Evolutionary conservation across 2,329 filamentous ascomycete genomes (phyloP), one percentile per base, ranked within the genome.

Genomic region (Botryosphaeria dothidea): DNA sequence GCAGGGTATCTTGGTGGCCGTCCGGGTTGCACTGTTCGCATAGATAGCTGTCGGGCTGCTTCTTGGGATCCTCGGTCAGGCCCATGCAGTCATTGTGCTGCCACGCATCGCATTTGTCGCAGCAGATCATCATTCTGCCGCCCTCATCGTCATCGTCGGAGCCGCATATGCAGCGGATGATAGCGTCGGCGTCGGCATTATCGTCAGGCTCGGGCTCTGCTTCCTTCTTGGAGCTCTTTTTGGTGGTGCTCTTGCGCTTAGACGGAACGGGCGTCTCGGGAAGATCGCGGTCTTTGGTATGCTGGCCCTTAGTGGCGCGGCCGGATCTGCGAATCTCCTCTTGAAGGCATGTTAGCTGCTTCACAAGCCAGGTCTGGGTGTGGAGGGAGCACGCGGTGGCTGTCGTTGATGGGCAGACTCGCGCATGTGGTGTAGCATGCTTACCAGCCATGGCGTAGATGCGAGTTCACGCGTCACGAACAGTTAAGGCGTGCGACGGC

Each of bases 51-150:
- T 66, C 62, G 74, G 75, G 77, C 91, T 85, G 67, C 91, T 72
- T 69, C 62, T 66, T 60, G 74, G 75, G 77, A 34, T 89, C 87
- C 71, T 91, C 92, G 52, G 90, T 88, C 72, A 97, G 87, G 62
- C 92, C 92, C 83, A 99, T 92, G 76, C 95, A 99, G 68, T 96
- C 90, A 73, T 97, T 97, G 79, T 99, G 95, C 79, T 99, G 95
- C 95, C 95, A 99, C 46, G 90, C 94, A 56, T 88, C 88, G 78
- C 95, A 99, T 52, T 86, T 87, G 78, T 99, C 95, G 81, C 95
- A 99, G 67, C 91, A 92, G 72, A 99, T 97, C 93, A 96, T 98
- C 61, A 93, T 89, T 71, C 95, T 90, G 69, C 91, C 92, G 15
- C 92, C 89, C 70, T 96, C 92, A 70, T 94, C 92, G 66, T 93